These are phyloP conservation scores for Botrytis fabae DNA, from an alignment of 2,329 filamentous ascomycete genomes.

Conservation along the genomic window DNA sequence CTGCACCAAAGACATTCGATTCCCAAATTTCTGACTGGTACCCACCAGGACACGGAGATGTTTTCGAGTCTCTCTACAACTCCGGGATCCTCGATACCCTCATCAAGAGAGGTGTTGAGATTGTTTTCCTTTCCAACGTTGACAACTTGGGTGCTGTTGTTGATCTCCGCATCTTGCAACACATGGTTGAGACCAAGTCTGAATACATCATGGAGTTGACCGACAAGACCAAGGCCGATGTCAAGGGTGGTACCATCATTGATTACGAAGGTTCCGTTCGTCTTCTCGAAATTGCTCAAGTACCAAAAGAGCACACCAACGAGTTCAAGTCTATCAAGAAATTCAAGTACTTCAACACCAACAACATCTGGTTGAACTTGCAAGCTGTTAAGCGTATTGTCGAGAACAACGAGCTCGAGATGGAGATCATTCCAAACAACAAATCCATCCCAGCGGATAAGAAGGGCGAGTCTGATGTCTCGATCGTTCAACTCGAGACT, in stretches of 20 bases:
- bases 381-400: constrained; percentile 98
- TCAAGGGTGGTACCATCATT: constrained; percentile 99
- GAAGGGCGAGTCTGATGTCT: constrained; percentile 98
- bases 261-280: constrained; percentile 97
- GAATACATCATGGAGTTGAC: constrained; percentile 99
- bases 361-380: constrained; percentile 99
- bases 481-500: constrained; percentile 97
- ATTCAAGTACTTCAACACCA: constrained; percentile 99
- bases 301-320: constrained; percentile 99
- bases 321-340: constrained; percentile 99
- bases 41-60: constrained; percentile 97
- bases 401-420: constrained; percentile 95
- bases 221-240: constrained; percentile 99
- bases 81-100: constrained; percentile 97
- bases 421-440: constrained; percentile 99
- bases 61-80: constrained; percentile 99
- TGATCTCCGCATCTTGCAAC: constrained; percentile 95
- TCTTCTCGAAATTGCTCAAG: constrained; percentile 97
- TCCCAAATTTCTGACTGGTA: constrained; percentile 97
- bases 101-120: constrained; percentile 90
- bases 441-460: constrained; percentile 98
- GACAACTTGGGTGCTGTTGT: constrained; percentile 98
- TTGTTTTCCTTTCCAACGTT: constrained; percentile 98
- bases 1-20: constrained; percentile 85
- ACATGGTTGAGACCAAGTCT: constrained; percentile 96